phyloP scores from a whole-genome alignment of 306 rosid genomes.

The Comarum palustre region DNA sequence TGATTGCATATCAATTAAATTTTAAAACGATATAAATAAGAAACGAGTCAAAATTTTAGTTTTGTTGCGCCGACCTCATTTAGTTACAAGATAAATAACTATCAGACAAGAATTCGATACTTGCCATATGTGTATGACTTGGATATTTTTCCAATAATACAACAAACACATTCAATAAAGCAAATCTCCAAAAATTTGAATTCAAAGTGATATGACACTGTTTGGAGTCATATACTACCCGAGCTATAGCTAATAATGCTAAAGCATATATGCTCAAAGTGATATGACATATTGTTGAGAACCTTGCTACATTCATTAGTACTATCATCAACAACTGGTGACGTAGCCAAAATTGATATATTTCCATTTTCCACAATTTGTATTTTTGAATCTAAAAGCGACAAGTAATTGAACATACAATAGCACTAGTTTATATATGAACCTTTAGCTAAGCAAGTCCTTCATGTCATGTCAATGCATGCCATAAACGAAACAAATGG shows the following conservation, averaged over 20 bases:
- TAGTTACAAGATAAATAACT: not conserved
- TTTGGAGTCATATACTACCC: not conserved
- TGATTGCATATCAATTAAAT: not conserved
- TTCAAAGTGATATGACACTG: conserved; percentile 1
- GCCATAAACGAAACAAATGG: not conserved
- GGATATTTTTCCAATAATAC: not conserved
- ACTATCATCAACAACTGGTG: not conserved
- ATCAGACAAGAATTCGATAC: not conserved
- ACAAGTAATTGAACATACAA: not conserved
- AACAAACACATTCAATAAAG: not conserved
- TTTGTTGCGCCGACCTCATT: not conserved
- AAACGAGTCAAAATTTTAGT: not conserved
- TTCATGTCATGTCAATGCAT: not conserved
- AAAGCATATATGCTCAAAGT: not conserved
- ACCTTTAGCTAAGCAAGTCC: not conserved
- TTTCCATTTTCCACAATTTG: not conserved
- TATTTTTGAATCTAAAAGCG: not conserved
- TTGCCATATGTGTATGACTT: not conserved
- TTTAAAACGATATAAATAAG: not conserved
- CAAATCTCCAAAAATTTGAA: not conserved
- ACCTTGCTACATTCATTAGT: not conserved
- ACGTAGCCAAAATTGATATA: not conserved
- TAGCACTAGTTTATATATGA: not conserved
- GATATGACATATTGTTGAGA: not conserved
- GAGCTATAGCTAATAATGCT: not conserved